Evolutionary conservation across 129 eudicot genomes (phyloP).

Genomic region (Ambrosia trifida): DNA sequence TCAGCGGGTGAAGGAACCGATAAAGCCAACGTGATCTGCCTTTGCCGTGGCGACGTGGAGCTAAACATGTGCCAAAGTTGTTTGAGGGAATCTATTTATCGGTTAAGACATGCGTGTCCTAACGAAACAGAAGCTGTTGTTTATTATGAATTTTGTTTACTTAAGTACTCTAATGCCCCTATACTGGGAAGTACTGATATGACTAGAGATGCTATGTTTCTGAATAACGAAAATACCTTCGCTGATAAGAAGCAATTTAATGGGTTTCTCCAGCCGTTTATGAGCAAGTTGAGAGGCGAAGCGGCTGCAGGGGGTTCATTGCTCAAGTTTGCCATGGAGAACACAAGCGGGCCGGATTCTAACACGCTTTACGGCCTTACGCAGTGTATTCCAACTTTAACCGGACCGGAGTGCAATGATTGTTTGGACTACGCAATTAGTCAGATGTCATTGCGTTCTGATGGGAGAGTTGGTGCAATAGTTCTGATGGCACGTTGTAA

Average conservation of each 20-base stretch:
- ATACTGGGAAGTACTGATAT: neutral
- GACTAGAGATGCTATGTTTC: neutral
- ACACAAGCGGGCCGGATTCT: neutral
- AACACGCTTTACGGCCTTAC: neutral
- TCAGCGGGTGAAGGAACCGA: neutral
- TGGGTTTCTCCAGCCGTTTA: neutral
- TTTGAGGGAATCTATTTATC: neutral
- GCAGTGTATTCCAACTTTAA: neutral
- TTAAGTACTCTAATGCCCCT: neutral
- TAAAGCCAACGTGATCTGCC: neutral
- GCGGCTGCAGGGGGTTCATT: neutral
- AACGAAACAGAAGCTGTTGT: conserved; percentile 1
- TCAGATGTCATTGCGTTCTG: neutral
- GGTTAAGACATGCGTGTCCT: neutral
- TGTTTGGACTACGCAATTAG: neutral
- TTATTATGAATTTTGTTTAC: neutral
- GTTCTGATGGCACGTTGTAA: conserved; percentile 10
- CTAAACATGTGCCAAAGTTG: neutral
- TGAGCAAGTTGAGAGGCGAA: conserved; percentile 1
- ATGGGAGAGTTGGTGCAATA: neutral
- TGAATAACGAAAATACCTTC: neutral
- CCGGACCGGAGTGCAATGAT: neutral
- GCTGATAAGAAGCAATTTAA: neutral
- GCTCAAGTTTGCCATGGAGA: neutral
- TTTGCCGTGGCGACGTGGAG: conserved; percentile 2